A percentile compares a stretch with the other conserved stretches of the same genome.
These are phyloP conservation scores for Fraxinus latifolia DNA, from an alignment of 305 asterid species.

Conservation along the genomic window DNA sequence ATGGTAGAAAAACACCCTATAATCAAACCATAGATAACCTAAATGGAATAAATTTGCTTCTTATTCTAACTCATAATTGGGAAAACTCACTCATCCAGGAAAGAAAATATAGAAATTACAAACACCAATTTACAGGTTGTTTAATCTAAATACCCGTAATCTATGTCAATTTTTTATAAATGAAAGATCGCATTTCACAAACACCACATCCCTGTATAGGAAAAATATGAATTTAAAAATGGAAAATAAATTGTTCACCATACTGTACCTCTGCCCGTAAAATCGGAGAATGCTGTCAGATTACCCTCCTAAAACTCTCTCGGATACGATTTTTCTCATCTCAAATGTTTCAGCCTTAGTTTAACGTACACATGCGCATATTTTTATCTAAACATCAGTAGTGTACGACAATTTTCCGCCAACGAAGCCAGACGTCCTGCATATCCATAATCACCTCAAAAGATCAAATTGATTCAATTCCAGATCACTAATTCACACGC, in stretches of 20 bases:
- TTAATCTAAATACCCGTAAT: constrained; percentile 11
- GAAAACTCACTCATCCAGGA: neutral
- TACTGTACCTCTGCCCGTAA: neutral
- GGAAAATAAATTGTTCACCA: neutral
- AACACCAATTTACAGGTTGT: neutral
- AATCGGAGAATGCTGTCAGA: constrained; percentile 7
- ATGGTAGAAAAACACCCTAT: neutral
- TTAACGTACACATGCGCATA: constrained; percentile 9
- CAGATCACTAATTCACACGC: constrained; percentile 27
- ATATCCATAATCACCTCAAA: constrained; percentile 5
- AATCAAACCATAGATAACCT: neutral
- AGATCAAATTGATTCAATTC: constrained; percentile 21
- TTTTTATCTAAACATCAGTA: constrained; percentile 8
- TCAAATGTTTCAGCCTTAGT: constrained; percentile 26
- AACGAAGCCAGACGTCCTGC: constrained; percentile 30
- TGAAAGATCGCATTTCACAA: neutral
- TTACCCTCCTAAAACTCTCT: constrained; percentile 22
- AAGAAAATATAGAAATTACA: neutral
- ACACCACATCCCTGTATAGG: neutral
- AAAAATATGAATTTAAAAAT: neutral
- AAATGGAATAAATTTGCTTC: neutral
- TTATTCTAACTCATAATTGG: neutral
- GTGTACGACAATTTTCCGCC: constrained; percentile 23
- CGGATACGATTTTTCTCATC: constrained; percentile 25
- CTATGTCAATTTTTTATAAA: constrained; percentile 10